Percentiles rank a stretch among this genome's conserved stretches.
These are phyloP conservation scores for Apiotrichum sp. DNA, from an alignment of 1,284 basidiomycete species.

Conservation along the genomic window DNA sequence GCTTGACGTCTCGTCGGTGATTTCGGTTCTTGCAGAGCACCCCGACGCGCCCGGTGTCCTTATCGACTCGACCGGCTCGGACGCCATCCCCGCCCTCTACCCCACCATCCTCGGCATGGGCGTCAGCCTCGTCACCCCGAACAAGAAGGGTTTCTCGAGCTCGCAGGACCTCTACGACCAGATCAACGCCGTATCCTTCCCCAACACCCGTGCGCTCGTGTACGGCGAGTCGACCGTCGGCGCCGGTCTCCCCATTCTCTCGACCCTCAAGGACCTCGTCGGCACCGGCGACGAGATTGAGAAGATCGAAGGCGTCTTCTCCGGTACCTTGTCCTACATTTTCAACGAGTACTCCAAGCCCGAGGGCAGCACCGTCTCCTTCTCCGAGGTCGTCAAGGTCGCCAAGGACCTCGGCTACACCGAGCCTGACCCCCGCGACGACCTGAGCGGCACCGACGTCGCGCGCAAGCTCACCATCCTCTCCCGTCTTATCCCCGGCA, in stretches of 20 bases:
- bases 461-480: constrained; percentile 95
- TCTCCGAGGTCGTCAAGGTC: constrained; percentile 81
- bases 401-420: constrained; percentile 95
- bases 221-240: constrained; percentile 94
- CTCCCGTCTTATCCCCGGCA: constrained; percentile 61
- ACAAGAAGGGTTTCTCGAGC: constrained; percentile 93
- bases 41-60: constrained; percentile 62
- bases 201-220: constrained; percentile 57
- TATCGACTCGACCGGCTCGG: constrained; percentile 90
- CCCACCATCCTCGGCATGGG: constrained; percentile 73
- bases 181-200: constrained; percentile 55
- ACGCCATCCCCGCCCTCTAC: constrained; percentile 75
- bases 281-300: constrained; percentile 77
- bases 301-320: constrained; percentile 57
- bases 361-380: constrained; percentile 50
- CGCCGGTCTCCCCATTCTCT: constrained; percentile 87
- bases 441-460: constrained; percentile 93
- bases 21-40: constrained; percentile 44
- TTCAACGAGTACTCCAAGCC: constrained; percentile 86
- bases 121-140: constrained; percentile 87
- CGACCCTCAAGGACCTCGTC: constrained; percentile 84
- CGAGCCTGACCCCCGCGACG: constrained; percentile 94
- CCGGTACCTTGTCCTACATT: constrained; percentile 96
- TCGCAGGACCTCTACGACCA: constrained; percentile 63
- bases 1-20: constrained; percentile 48